phyloP scores from a whole-genome alignment of 2,329 filamentous ascomycete species.

The Xylariaceae sp. region DNA sequence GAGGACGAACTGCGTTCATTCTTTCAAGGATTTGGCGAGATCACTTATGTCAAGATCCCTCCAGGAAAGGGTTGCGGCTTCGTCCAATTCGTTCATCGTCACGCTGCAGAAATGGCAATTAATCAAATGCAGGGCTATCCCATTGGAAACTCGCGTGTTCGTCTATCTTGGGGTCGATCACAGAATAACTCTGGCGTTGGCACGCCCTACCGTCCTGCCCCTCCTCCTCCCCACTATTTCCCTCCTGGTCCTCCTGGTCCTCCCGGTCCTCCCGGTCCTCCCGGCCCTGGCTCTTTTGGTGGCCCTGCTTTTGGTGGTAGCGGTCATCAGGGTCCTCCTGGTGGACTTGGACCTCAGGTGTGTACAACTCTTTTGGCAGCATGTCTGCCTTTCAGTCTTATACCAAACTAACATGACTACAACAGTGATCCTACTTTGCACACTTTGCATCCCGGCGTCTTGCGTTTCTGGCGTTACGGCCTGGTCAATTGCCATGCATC shows the following conservation, averaged over 20 bases:
- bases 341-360: constrained; percentile 45
- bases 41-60: constrained; percentile 99
- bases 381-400: neutral
- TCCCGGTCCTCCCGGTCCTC: constrained; percentile 39
- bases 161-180: constrained; percentile 94
- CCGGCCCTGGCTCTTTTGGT: constrained; percentile 38
- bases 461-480: constrained; percentile 44
- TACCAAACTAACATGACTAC: constrained; percentile 24
- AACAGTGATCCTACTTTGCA: constrained; percentile 29
- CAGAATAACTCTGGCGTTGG: constrained; percentile 99
- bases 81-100: constrained; percentile 98
- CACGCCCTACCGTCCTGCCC: constrained; percentile 94
- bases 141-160: constrained; percentile 97
- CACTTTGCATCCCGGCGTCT: constrained; percentile 45
- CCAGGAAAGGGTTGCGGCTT: constrained; percentile 99
- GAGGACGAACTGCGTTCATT: constrained; percentile 99
- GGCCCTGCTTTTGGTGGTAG: constrained; percentile 36
- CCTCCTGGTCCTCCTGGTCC: constrained; percentile 41
- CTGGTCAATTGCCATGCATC: constrained; percentile 40
- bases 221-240: constrained; percentile 51
- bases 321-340: constrained; percentile 42
- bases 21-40: constrained; percentile 99
- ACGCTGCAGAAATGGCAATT: constrained; percentile 99
- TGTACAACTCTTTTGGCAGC: neutral
- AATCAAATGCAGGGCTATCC: constrained; percentile 99